A percentile compares a stretch with the other conserved stretches of the same genome.
Evolutionary conservation across 345 rosid species (phyloP).

Genomic region (Leavenworthia alabamica): DNA sequence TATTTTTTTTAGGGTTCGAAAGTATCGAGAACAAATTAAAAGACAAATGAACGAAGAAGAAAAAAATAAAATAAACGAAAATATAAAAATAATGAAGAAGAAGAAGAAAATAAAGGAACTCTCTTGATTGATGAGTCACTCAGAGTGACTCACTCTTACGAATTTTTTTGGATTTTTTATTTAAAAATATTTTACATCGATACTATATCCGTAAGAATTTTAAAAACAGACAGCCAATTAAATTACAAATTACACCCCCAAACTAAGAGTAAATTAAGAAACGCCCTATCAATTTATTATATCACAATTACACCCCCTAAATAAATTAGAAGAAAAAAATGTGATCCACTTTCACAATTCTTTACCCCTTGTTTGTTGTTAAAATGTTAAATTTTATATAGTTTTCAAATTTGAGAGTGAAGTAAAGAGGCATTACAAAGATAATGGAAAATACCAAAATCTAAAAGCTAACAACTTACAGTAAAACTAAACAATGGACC

Average conservation of each 20-base stretch:
- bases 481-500: no score
- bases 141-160: no score
- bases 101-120: neutral
- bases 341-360: neutral
- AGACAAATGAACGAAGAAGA: neutral
- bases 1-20: slow-evolving; percentile 32
- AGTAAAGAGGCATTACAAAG: no score
- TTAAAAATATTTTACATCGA: neutral
- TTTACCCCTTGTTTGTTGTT: no score
- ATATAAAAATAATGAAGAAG: slow-evolving; percentile 2
- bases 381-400: no score
- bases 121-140: no score
- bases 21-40: slow-evolving; percentile 23
- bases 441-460: no score
- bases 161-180: slow-evolving; percentile 8
- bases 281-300: neutral
- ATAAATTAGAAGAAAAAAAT: neutral
- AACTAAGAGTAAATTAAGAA: neutral
- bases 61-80: neutral
- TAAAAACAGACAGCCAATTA: slow-evolving; percentile 8
- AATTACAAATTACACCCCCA: neutral
- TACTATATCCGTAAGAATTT: neutral
- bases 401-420: no score
- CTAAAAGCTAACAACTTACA: no score
- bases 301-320: neutral